These are phyloP conservation scores for Cadophora luteo-olivacea DNA, from an alignment of 2,329 filamentous ascomycete species.

Conservation along the genomic window DNA sequence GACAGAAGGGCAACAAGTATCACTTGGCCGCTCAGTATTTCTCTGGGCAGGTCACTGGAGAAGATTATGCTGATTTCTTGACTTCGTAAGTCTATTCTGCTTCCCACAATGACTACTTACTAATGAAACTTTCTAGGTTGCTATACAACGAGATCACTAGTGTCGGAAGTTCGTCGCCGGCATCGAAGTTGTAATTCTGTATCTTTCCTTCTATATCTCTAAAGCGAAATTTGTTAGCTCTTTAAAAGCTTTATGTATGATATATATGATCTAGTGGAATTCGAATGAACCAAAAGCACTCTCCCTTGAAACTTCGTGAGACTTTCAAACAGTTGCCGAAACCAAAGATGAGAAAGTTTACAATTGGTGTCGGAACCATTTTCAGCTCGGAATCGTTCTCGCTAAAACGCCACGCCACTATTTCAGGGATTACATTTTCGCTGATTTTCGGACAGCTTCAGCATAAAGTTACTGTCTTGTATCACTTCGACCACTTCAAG, in stretches of 20 bases:
- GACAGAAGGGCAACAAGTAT: constrained; percentile 88
- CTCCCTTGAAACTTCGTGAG: too few species aligned
- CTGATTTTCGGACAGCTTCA: background rate
- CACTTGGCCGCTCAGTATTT: constrained; percentile 93
- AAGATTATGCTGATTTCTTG: constrained; percentile 97
- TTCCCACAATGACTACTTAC: background rate
- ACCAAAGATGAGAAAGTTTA: too few species aligned
- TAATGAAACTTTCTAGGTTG: constrained; percentile 58
- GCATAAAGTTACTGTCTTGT: background rate
- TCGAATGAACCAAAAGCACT: background rate
- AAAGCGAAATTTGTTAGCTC: constrained; percentile 24
- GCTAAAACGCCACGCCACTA: background rate
- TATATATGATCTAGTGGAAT: constrained; percentile 17
- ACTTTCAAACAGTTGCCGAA: too few species aligned
- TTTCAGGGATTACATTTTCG: background rate
- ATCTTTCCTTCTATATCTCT: constrained; percentile 10
- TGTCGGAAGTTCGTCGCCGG: constrained; percentile 56
- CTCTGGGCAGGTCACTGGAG: constrained; percentile 88
- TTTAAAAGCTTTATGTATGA: constrained; percentile 28
- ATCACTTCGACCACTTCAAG: background rate
- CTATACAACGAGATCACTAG: constrained; percentile 89
- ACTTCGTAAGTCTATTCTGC: constrained; percentile 68
- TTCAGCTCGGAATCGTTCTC: background rate
- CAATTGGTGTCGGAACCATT: background rate
- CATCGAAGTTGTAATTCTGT: constrained; percentile 41